phyloP scores from a whole-genome alignment of 768 basidiomycete genomes.

The Plicaturopsis crispa region DNA sequence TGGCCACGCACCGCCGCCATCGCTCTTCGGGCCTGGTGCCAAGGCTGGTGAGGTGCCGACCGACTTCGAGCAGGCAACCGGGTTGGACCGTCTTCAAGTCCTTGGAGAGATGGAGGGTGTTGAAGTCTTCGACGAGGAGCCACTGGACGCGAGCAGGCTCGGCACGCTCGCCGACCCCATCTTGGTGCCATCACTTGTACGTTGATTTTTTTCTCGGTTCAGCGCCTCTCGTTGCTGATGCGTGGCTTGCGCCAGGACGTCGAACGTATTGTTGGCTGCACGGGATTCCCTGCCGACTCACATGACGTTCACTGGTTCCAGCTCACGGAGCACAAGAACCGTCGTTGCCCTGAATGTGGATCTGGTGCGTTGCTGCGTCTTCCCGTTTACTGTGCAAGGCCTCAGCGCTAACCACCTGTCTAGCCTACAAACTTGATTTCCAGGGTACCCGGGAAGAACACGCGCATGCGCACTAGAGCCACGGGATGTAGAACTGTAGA shows the following conservation, averaged over 20 bases:
- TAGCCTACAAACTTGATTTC: background rate
- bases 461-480: too few relatives aligned
- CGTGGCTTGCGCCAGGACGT: constrained; percentile 42
- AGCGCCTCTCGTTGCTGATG: background rate
- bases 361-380: constrained; percentile 53
- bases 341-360: constrained; percentile 90
- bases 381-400: background rate
- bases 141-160: constrained; percentile 76
- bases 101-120: constrained; percentile 84
- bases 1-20: constrained; percentile 50
- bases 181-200: constrained; percentile 78
- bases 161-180: constrained; percentile 87
- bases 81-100: constrained; percentile 92
- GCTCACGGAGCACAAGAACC: constrained; percentile 53
- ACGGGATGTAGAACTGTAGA: too few relatives aligned
- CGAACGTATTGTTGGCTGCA: constrained; percentile 87
- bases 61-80: constrained; percentile 87
- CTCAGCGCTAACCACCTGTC: background rate
- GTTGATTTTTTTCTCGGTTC: constrained; percentile 21
- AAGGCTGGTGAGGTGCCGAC: constrained; percentile 73
- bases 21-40: constrained; percentile 65
- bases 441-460: background rate
- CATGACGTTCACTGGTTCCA: constrained; percentile 89
- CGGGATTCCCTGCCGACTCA: constrained; percentile 90
- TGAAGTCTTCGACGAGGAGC: constrained; percentile 83